phyloP scores from a whole-genome alignment of 2,329 filamentous ascomycete genomes.

The Lachnellula arida region DNA sequence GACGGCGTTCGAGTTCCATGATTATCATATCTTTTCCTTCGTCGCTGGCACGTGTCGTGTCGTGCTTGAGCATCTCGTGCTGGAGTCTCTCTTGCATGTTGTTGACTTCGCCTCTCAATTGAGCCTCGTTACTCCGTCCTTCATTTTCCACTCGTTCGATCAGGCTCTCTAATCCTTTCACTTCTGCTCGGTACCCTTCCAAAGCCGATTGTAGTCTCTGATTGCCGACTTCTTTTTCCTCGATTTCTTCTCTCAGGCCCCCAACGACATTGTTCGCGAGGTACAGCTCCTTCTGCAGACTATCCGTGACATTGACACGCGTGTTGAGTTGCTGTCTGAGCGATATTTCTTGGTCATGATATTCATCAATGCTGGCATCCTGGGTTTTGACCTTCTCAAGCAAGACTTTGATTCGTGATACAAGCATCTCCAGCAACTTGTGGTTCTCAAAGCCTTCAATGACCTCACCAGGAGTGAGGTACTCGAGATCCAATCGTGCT shows the following conservation, averaged over 20 bases:
- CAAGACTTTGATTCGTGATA: constrained; percentile 46
- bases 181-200: constrained; percentile 49
- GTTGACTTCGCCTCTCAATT: constrained; percentile 13
- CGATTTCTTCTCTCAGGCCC: constrained; percentile 20
- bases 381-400: constrained; percentile 42
- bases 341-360: constrained; percentile 51
- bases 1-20: constrained; percentile 41
- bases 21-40: constrained; percentile 36
- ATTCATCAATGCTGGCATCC: constrained; percentile 55
- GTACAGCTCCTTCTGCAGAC: constrained; percentile 40
- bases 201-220: constrained; percentile 48
- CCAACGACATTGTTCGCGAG: constrained; percentile 13
- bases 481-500: constrained; percentile 57
- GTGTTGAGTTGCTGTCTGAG: constrained; percentile 53
- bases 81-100: constrained; percentile 31
- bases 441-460: constrained; percentile 43
- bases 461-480: constrained; percentile 56
- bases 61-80: constrained; percentile 32
- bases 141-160: constrained; percentile 46
- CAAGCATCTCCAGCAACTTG: constrained; percentile 51
- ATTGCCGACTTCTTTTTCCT: constrained; percentile 40
- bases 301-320: constrained; percentile 48
- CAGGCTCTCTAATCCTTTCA: constrained; percentile 48
- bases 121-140: constrained; percentile 7
- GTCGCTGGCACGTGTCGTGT: constrained; percentile 27